These are phyloP conservation scores for Aspergillus fumigatus DNA, from an alignment of 2,329 filamentous ascomycete species.

Conservation along the genomic window DNA sequence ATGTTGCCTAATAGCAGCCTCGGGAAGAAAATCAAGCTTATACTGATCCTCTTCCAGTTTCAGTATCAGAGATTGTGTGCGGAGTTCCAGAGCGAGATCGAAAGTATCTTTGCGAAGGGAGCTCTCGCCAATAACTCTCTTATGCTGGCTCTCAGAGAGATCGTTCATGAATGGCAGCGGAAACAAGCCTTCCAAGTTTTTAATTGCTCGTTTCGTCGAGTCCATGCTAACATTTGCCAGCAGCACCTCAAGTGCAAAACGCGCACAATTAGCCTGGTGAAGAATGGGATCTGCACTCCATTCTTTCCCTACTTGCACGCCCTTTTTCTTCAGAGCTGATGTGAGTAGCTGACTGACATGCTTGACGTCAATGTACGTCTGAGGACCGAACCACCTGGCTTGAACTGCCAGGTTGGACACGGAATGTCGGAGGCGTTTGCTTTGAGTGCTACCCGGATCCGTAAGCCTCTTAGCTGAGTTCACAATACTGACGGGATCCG, in stretches of 20 bases:
- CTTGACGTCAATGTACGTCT: conserved; percentile 34
- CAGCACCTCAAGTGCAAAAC: conserved; percentile 38
- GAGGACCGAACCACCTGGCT: conserved; percentile 22
- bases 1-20: conserved; percentile 34
- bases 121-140: conserved; percentile 33
- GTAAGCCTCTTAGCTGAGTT: conserved; percentile 27
- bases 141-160: conserved; percentile 15
- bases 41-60: conserved; percentile 32
- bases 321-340: conserved; percentile 15
- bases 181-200: conserved; percentile 30
- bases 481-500: conserved; percentile 23
- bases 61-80: conserved; percentile 52
- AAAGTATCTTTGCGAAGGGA: conserved; percentile 41
- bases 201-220: conserved; percentile 18
- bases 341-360: conserved; percentile 29
- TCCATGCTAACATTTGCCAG: conserved; percentile 22
- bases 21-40: conserved; percentile 35
- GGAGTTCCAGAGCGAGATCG: conserved; percentile 48
- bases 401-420: conserved; percentile 21
- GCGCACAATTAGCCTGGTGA: conserved; percentile 41
- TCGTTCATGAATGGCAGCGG: conserved; percentile 32
- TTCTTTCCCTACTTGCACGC: conserved; percentile 8
- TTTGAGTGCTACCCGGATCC: conserved; percentile 24
- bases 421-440: conserved; percentile 23
- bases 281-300: conserved; percentile 38